Percentiles rank a stretch among this genome's conserved stretches.
phyloP scores from a whole-genome alignment of 805 yeast genomes.

The Candida nitratophila region DNA sequence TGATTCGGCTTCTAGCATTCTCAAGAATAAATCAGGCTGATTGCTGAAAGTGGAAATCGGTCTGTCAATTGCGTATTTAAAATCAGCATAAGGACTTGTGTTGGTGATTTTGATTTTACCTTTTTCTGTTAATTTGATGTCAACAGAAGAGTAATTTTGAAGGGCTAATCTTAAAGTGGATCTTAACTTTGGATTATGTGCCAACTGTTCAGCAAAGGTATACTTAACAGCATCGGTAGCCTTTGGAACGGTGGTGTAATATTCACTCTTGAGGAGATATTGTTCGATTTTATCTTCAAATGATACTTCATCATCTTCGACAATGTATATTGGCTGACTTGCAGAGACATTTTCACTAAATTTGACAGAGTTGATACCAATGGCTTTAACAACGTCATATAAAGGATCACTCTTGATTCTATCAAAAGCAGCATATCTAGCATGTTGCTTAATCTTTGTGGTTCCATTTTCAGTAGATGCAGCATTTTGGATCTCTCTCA shows the following conservation, averaged over 20 bases:
- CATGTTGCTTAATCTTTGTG: conserved; percentile 39
- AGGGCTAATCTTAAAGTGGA: conserved; percentile 58
- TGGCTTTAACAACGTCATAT: conserved; percentile 57
- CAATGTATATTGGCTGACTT: conserved; percentile 61
- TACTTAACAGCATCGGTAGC: conserved; percentile 65
- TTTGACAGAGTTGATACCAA: conserved; percentile 73
- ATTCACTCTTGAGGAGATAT: conserved; percentile 22
- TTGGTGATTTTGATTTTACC: conserved; percentile 72
- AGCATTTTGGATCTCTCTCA: conserved; percentile 34
- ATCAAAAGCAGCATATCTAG: conserved; percentile 57
- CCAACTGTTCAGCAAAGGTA: conserved; percentile 71
- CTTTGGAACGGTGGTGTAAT: conserved; percentile 49
- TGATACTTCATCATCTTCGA: conserved; percentile 55
- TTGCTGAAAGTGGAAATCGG: conserved; percentile 65
- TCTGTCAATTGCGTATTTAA: conserved; percentile 84
- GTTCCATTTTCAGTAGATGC: conserved; percentile 10
- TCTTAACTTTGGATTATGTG: conserved; percentile 75
- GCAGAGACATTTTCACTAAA: conserved; percentile 75
- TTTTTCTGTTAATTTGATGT: conserved; percentile 76
- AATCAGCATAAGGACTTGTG: conserved; percentile 76
- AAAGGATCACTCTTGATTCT: conserved; percentile 59
- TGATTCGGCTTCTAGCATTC: conserved; percentile 89
- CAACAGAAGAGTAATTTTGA: conserved; percentile 57
- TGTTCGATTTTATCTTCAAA: conserved; percentile 56
- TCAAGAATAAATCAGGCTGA: conserved; percentile 74